phyloP scores from a whole-genome alignment of 208 protist species.

The Lotmaria passim region DNA sequence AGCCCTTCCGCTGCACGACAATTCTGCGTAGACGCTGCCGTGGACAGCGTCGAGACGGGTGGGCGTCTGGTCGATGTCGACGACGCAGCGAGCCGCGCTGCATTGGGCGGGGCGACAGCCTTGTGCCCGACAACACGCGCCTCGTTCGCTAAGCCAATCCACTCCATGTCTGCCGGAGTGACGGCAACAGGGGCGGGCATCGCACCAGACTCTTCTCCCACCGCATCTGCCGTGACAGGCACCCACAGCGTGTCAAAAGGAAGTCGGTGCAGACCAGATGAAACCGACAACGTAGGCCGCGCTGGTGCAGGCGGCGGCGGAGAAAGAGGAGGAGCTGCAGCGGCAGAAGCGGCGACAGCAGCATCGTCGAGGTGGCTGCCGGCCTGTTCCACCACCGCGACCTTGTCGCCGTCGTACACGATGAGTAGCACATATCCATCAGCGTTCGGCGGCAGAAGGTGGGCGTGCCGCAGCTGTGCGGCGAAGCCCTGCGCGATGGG shows the following conservation, averaged over 20 bases:
- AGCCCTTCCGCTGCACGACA: constrained; percentile 10
- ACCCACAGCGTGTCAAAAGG: constrained; percentile 25
- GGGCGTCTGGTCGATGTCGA: too few relatives aligned
- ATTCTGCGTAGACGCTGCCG: too few relatives aligned
- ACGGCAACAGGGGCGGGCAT: background rate
- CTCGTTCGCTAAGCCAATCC: constrained; percentile 28
- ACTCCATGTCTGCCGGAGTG: constrained; percentile 34
- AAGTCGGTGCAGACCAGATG: constrained; percentile 13
- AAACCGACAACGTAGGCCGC: too few relatives aligned
- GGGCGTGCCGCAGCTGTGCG: constrained; percentile 1
- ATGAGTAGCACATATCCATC: constrained; percentile 17
- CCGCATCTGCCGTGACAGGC: background rate
- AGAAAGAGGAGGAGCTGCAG: too few relatives aligned
- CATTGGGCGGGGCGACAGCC: background rate
- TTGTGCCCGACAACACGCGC: background rate
- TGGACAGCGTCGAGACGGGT: too few relatives aligned
- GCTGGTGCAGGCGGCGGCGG: too few relatives aligned
- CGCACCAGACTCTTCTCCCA: background rate
- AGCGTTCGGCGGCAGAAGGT: constrained; percentile 13
- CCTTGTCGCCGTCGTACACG: constrained; percentile 23
- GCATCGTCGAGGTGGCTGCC: background rate
- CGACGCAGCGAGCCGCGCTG: constrained; percentile 4
- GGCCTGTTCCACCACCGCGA: background rate
- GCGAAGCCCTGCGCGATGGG: constrained; percentile 30
- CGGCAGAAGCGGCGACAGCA: too few relatives aligned